These are phyloP conservation scores for Volvox africanus DNA, from an alignment of 139 green algal genomes.

Conservation along the genomic window DNA sequence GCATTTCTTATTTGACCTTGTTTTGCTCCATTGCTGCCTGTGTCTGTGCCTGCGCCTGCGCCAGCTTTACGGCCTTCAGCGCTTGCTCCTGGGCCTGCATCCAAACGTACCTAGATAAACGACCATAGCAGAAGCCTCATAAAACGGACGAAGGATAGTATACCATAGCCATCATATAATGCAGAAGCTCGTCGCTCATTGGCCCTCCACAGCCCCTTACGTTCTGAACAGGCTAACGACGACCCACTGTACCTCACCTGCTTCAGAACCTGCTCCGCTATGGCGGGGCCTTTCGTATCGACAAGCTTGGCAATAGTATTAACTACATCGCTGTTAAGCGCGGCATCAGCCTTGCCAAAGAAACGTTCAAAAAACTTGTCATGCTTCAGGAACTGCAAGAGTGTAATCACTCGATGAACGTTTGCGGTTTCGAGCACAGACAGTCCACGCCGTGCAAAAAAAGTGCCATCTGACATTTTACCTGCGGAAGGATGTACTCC, in stretches of 20 bases:
- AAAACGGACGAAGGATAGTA: too few relatives aligned
- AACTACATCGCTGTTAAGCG: background rate
- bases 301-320: slow-evolving; percentile 39
- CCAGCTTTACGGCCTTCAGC: background rate
- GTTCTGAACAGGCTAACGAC: too few relatives aligned
- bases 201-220: too few relatives aligned
- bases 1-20: background rate
- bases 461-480: background rate
- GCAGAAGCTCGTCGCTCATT: too few relatives aligned
- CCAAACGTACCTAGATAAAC: too few relatives aligned
- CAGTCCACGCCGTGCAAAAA: background rate
- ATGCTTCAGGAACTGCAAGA: slow-evolving; percentile 43
- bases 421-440: background rate
- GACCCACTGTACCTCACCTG: background rate
- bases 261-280: slow-evolving; percentile 20
- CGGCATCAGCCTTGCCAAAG: slow-evolving; percentile 18
- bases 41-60: background rate
- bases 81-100: background rate
- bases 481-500: background rate
- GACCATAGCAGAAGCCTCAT: too few relatives aligned
- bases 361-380: slow-evolving; percentile 54
- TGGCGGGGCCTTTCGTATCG: slow-evolving; percentile 37
- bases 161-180: too few relatives aligned
- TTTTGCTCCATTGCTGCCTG: background rate
- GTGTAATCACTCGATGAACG: background rate